phyloP scores from a whole-genome alignment of 768 basidiomycete species.

The Galerina sulciceps region DNA sequence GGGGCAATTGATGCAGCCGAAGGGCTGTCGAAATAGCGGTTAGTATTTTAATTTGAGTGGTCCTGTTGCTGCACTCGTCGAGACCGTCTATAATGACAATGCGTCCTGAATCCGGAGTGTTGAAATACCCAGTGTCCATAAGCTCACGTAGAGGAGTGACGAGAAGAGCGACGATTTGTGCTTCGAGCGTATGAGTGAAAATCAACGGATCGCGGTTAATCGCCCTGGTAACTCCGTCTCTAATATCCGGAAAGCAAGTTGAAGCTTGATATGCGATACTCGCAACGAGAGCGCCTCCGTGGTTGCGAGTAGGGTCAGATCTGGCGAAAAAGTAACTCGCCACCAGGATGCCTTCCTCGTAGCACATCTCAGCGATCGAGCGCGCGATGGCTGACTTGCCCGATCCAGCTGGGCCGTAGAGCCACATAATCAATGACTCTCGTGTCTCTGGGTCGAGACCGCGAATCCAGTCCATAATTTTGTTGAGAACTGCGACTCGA shows the following conservation, averaged over 20 bases:
- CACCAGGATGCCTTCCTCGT: background rate
- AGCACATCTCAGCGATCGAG: slow-evolving; percentile 9
- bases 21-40: background rate
- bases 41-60: background rate
- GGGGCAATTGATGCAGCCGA: background rate
- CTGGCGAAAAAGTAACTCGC: slow-evolving; percentile 19
- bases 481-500: slow-evolving; percentile 11
- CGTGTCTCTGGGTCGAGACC: background rate
- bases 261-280: slow-evolving; percentile 18
- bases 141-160: background rate
- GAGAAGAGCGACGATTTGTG: too few species aligned
- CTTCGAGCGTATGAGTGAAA: too few species aligned
- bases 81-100: background rate
- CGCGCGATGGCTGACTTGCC: slow-evolving; percentile 21
- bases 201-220: too few species aligned
- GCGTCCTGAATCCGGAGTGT: too few species aligned
- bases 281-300: slow-evolving; percentile 5
- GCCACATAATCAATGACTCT: slow-evolving; percentile 17
- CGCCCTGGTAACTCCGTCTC: too few species aligned
- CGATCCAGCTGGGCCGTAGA: slow-evolving; percentile 17
- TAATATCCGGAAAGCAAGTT: background rate
- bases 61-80: background rate
- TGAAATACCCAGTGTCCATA: too few species aligned
- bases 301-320: slow-evolving; percentile 4
- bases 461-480: slow-evolving; percentile 13